A percentile compares a stretch with the other conserved stretches of the same genome.
These are phyloP conservation scores for Schwanniomyces sp. DNA, from an alignment of 805 yeast genomes.

Conservation along the genomic window DNA sequence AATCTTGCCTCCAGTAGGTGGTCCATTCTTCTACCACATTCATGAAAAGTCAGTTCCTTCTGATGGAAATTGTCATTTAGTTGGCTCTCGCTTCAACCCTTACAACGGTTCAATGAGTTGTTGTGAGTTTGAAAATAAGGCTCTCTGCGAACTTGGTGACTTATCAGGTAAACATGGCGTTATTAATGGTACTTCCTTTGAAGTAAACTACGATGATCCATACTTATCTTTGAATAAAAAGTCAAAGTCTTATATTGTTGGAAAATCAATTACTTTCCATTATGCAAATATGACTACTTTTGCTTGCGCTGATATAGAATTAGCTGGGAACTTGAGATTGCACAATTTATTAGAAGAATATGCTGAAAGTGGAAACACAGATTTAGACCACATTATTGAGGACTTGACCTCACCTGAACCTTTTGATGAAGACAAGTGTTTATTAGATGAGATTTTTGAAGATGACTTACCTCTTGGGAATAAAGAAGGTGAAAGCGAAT, in stretches of 20 bases:
- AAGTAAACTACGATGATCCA: conserved; percentile 61
- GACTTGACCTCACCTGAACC: conserved; percentile 3
- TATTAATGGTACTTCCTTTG: conserved; percentile 69
- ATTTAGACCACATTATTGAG: conserved; percentile 1
- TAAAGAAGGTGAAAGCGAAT: conserved; percentile 6
- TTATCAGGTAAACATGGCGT: conserved; percentile 77
- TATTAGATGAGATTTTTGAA: conserved; percentile 8
- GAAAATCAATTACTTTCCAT: conserved; percentile 57
- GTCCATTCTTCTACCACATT: conserved; percentile 70
- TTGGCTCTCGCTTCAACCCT: conserved; percentile 65
- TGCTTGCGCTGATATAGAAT: conserved; percentile 62
- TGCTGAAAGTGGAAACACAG: conserved; percentile 1
- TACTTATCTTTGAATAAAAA: conserved; percentile 60
- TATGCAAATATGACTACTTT: conserved; percentile 53
- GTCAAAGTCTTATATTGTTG: conserved; percentile 59
- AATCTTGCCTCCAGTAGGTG: conserved; percentile 65
- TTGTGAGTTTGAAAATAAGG: conserved; percentile 49
- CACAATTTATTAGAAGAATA: conserved; percentile 8
- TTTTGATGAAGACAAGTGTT: conserved; percentile 5
- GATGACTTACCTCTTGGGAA: conserved; percentile 5
- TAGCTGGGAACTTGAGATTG: conserved; percentile 14
- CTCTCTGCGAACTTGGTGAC: conserved; percentile 70
- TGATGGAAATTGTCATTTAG: conserved; percentile 50
- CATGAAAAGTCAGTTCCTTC: conserved; percentile 56
- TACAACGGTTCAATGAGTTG: conserved; percentile 56